phyloP scores from a whole-genome alignment of 2,329 filamentous ascomycete species.

The Rutstroemia sp. region DNA sequence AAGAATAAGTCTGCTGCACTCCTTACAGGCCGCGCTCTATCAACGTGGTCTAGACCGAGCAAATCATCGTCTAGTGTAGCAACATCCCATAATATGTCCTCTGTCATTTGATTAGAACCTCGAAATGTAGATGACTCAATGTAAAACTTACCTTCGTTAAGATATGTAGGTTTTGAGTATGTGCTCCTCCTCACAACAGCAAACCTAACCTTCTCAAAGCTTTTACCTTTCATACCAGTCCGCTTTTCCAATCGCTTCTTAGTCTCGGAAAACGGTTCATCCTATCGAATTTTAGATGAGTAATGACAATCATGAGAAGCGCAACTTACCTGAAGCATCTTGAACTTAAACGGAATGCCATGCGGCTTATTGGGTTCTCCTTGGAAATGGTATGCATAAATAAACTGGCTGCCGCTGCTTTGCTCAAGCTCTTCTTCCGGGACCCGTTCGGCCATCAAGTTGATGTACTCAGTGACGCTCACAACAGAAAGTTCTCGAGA shows the following conservation, averaged over 20 bases:
- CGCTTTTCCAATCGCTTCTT: conserved; percentile 91
- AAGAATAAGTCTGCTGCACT: conserved; percentile 61
- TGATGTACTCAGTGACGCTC: conserved; percentile 78
- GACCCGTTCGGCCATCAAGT: conserved; percentile 72
- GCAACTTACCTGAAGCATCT: conserved; percentile 65
- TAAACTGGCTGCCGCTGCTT: conserved; percentile 44
- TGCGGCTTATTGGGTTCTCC: conserved; percentile 78
- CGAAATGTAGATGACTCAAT: background rate
- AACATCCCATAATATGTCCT: conserved; percentile 50
- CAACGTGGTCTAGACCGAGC: conserved; percentile 59
- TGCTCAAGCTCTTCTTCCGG: conserved; percentile 63
- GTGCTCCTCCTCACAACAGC: conserved; percentile 63
- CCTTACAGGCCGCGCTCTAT: conserved; percentile 49
- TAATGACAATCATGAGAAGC: background rate
- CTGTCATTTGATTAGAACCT: conserved; percentile 30
- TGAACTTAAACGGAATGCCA: conserved; percentile 85
- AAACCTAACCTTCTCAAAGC: conserved; percentile 98
- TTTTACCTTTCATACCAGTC: conserved; percentile 94
- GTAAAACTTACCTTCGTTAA: conserved; percentile 70
- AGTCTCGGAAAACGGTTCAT: conserved; percentile 81
- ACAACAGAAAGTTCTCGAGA: conserved; percentile 63
- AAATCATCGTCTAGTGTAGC: conserved; percentile 49
- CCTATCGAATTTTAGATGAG: conserved; percentile 39
- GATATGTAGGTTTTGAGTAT: conserved; percentile 73
- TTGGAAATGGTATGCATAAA: conserved; percentile 88